These are phyloP conservation scores for Aspergillus novoparasiticus DNA, from an alignment of 2,329 filamentous ascomycete genomes.

Conservation along the genomic window DNA sequence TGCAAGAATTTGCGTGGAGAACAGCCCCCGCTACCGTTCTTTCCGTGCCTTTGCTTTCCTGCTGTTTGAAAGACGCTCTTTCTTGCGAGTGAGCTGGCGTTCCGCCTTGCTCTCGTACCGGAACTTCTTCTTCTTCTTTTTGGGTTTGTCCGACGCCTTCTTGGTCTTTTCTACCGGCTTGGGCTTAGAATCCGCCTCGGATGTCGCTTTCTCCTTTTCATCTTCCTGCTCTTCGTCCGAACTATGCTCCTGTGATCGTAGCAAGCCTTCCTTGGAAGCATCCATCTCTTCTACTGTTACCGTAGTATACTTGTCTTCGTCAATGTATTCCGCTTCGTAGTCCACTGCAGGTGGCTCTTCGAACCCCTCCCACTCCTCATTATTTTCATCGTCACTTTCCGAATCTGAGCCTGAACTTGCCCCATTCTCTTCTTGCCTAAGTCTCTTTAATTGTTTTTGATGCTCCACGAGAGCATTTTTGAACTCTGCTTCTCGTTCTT, in stretches of 20 bases:
- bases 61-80: conserved; percentile 70
- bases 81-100: conserved; percentile 62
- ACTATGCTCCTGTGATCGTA: conserved; percentile 51
- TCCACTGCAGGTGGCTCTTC: conserved; percentile 61
- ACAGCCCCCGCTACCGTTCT: conserved; percentile 34
- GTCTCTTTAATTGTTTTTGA: conserved; percentile 67
- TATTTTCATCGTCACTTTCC: conserved; percentile 41
- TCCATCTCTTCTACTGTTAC: conserved; percentile 91
- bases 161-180: conserved; percentile 54
- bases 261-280: conserved; percentile 72
- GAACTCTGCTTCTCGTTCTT: conserved; percentile 79
- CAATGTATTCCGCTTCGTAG: conserved; percentile 90
- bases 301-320: conserved; percentile 93
- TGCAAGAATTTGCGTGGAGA: conserved; percentile 4
- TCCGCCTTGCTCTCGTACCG: conserved; percentile 89
- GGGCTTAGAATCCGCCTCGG: conserved; percentile 31
- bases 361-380: conserved; percentile 68
- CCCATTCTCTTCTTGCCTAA: conserved; percentile 46
- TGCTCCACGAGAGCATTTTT: conserved; percentile 80
- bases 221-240: conserved; percentile 30
- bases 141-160: conserved; percentile 53
- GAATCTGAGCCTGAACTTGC: conserved; percentile 27
- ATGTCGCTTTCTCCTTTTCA: conserved; percentile 32
- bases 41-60: conserved; percentile 65
- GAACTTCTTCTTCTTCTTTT: conserved; percentile 89